A percentile compares a stretch with the other conserved stretches of the same genome.
Conservation (phyloP, 1,139 yeast species). For the Candida mesenterica region DNA sequence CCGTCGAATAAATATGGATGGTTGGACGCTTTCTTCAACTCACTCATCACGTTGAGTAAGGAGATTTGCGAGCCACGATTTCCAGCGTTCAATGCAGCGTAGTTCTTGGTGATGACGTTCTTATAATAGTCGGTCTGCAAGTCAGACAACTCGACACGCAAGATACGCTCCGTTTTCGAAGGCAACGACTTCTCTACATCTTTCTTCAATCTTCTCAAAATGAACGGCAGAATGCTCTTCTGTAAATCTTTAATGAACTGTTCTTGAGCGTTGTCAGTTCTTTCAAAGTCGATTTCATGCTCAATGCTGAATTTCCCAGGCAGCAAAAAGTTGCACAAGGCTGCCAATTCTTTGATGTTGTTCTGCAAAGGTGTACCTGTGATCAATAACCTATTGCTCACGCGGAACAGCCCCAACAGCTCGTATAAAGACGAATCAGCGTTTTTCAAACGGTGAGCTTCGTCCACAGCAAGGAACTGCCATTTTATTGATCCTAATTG, state of each 20-base stretch:
- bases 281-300: constrained; percentile 89
- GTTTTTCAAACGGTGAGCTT: constrained; percentile 94
- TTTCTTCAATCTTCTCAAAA: constrained; percentile 87
- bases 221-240: constrained; percentile 81
- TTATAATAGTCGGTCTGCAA: constrained; percentile 93
- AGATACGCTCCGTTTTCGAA: constrained; percentile 88
- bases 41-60: constrained; percentile 87
- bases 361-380: constrained; percentile 99
- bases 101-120: constrained; percentile 87
- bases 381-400: constrained; percentile 79
- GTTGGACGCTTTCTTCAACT: constrained; percentile 92
- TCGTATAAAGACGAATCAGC: constrained; percentile 93
- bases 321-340: constrained; percentile 91
- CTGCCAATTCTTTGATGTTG: constrained; percentile 92
- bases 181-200: constrained; percentile 97
- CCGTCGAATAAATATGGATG: constrained; percentile 95
- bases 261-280: constrained; percentile 85
- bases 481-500: constrained; percentile 84
- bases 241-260: constrained; percentile 84
- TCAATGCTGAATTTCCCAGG: constrained; percentile 90
- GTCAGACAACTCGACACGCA: constrained; percentile 93
- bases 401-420: constrained; percentile 78
- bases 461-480: constrained; percentile 98
- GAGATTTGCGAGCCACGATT: constrained; percentile 75
- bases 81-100: constrained; percentile 87